Percentiles rank a stretch among this genome's conserved stretches.
These are phyloP conservation scores for Aureobasidium melanogenum DNA, from an alignment of 2,329 filamentous ascomycete species.

Conservation along the genomic window DNA sequence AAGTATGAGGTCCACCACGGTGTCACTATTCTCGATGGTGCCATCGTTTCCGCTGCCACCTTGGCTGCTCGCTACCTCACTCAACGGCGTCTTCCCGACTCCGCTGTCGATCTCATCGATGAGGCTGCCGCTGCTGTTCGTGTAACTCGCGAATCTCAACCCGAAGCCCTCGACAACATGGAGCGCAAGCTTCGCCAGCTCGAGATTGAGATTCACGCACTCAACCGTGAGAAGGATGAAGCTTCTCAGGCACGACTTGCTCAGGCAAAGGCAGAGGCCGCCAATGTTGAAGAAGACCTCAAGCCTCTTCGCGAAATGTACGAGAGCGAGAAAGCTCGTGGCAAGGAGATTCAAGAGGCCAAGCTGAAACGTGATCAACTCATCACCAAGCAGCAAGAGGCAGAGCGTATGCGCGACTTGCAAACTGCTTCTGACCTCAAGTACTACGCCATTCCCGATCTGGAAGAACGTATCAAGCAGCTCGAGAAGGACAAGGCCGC, in stretches of 20 bases:
- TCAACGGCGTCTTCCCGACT: conserved; percentile 82
- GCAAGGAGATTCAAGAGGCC: conserved; percentile 84
- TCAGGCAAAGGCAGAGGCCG: conserved; percentile 79
- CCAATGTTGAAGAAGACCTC: conserved; percentile 89
- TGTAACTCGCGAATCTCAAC: conserved; percentile 91
- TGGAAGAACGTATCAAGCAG: conserved; percentile 67
- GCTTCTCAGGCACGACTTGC: conserved; percentile 76
- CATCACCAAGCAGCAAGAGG: conserved; percentile 85
- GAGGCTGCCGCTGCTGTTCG: conserved; percentile 95
- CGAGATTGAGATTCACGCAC: conserved; percentile 92
- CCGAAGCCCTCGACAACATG: conserved; percentile 88
- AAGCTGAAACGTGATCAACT: conserved; percentile 92
- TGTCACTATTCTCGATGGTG: conserved; percentile 90
- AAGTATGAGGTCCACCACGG: conserved; percentile 97
- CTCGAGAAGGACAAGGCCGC: conserved; percentile 72
- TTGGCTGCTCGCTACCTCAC: conserved; percentile 92
- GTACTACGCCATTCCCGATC: conserved; percentile 95
- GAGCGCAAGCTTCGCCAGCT: conserved; percentile 85
- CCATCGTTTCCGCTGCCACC: conserved; percentile 83
- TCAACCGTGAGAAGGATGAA: conserved; percentile 90
- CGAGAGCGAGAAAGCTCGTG: conserved; percentile 81
- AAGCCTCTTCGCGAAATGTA: conserved; percentile 91
- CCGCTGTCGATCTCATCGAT: conserved; percentile 91
- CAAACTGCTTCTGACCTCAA: conserved; percentile 85
- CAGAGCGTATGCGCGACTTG: conserved; percentile 78